A percentile compares a stretch with the other conserved stretches of the same genome.
phyloP scores from a whole-genome alignment of 371 early-diverging fungal species.

The Dipsacomyces acuminosporus region DNA sequence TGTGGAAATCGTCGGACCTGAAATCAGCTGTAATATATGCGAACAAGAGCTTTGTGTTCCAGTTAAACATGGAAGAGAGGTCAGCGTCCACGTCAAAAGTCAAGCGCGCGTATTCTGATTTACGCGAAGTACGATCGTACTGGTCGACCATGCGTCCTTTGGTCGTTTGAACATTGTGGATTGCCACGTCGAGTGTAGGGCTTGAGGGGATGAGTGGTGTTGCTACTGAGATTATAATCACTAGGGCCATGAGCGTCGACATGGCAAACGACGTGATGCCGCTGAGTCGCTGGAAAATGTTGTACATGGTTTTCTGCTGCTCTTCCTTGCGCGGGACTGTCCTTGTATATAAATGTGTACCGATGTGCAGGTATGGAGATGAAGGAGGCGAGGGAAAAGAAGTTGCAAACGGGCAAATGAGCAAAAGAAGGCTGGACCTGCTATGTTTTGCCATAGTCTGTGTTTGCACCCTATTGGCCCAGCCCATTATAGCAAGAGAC shows the following conservation, averaged over 20 bases:
- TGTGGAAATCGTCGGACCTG: conserved; percentile 53
- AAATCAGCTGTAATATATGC: conserved; percentile 85
- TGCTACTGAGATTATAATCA: conserved; percentile 48
- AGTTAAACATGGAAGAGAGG: conserved; percentile 80
- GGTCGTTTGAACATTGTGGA: conserved; percentile 45
- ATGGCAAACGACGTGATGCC: conserved; percentile 55
- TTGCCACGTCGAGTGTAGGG: conserved; percentile 44
- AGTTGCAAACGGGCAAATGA: no score
- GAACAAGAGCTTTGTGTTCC: conserved; percentile 96
- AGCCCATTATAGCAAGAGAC: no score
- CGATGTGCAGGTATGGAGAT: no score
- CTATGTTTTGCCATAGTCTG: no score
- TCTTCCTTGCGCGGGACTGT: no score
- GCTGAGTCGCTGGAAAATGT: conserved; percentile 50
- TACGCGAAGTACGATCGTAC: conserved; percentile 57
- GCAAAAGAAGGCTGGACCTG: no score
- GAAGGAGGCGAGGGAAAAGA: no score
- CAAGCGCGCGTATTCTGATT: conserved; percentile 63
- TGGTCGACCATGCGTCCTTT: conserved; percentile 51
- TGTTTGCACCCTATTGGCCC: no score
- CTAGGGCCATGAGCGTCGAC: conserved; percentile 51
- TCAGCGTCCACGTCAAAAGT: conserved; percentile 78
- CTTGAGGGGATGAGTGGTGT: conserved; percentile 54
- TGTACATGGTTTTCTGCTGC: conserved; percentile 44
- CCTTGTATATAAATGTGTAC: no score